These are phyloP conservation scores for Beauveria varroae DNA, from an alignment of 2,329 filamentous ascomycete genomes.

Conservation along the genomic window DNA sequence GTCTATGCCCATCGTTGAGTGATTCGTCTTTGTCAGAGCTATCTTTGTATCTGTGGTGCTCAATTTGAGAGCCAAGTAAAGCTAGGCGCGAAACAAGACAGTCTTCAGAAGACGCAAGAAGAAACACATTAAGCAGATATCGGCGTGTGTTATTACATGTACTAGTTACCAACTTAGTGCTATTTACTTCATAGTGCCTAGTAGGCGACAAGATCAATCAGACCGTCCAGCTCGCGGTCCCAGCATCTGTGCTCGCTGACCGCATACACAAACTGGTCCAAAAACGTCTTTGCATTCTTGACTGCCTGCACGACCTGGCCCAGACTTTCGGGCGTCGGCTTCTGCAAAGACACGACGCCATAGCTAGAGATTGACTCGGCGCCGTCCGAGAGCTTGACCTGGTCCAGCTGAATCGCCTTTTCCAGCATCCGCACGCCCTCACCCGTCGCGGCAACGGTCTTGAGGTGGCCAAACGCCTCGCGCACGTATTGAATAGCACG, in stretches of 20 bases:
- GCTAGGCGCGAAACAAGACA: no score
- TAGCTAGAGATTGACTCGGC: slow-evolving; percentile 55
- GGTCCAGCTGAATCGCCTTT: slow-evolving; percentile 35
- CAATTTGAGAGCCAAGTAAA: neutral
- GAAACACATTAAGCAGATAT: neutral
- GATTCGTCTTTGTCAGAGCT: no score
- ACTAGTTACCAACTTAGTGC: neutral
- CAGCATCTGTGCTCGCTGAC: slow-evolving; percentile 69
- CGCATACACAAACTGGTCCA: slow-evolving; percentile 61
- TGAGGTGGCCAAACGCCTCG: slow-evolving; percentile 76
- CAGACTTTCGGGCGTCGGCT: slow-evolving; percentile 47
- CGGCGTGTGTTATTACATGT: neutral
- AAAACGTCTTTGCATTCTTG: slow-evolving; percentile 61
- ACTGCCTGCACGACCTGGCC: slow-evolving; percentile 55
- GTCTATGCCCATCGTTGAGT: no score
- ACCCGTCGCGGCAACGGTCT: slow-evolving; percentile 68
- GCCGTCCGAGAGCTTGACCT: slow-evolving; percentile 31
- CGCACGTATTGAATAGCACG: slow-evolving; percentile 69
- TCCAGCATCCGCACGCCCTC: slow-evolving; percentile 60
- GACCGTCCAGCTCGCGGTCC: slow-evolving; percentile 63
- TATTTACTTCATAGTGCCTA: slow-evolving; percentile 29
- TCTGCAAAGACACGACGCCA: slow-evolving; percentile 64
- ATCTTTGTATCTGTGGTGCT: neutral
- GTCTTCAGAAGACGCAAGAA: no score
- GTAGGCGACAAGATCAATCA: slow-evolving; percentile 61